Evolutionary conservation across 139 green algal species (phyloP), one percentile per base, ranked within the genome.

Genomic region (Choricystis sp.): DNA sequence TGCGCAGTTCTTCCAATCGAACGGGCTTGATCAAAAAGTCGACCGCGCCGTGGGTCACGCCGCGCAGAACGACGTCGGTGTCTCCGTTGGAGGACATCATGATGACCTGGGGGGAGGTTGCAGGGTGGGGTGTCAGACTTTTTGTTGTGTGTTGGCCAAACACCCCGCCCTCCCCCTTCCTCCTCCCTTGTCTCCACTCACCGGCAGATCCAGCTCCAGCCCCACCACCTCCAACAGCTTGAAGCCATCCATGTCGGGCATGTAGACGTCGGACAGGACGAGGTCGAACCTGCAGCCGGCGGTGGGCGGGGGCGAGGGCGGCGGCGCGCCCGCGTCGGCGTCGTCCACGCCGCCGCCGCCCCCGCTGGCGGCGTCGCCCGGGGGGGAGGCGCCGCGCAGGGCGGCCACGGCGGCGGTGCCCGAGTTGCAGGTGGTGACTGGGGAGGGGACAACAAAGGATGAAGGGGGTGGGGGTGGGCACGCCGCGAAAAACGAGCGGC

Each of bases 11-110:
- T 73, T 97, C 88, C 22, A 96, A 82, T 1, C 91, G 81, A 23
- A 98, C 89, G 23, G 92, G 92, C 68, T 98, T 98, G 63, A 98
- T 92, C 0, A 98, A 74, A 59, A 96, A 97, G 74, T 98, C 92
- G 2, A 93, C 89, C 0, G 92, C 92, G 16, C 92, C 92, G 66
- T 96, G 88, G 2, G 85, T 96, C 2, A 98, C 89, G 3, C 92
- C 92, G 24, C 83, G 77, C 66, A 97, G 76, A 3, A 97, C 92
- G 3, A 89, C 85, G 59, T 74, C 77, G 0, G 88, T 95, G 49
- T 96, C 89, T 0, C 83, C 86, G 62, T 94, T 92, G 21, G 83
- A 87, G 0, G 85, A 94, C 90, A 98, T 97, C 92, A 98, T 86
- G 40, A 52, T 95, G 81, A 70, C n/a, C 26, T 71, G 49, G 19